phyloP scores from a whole-genome alignment of 805 yeast genomes.

The Limtongozyma cylindracea region DNA sequence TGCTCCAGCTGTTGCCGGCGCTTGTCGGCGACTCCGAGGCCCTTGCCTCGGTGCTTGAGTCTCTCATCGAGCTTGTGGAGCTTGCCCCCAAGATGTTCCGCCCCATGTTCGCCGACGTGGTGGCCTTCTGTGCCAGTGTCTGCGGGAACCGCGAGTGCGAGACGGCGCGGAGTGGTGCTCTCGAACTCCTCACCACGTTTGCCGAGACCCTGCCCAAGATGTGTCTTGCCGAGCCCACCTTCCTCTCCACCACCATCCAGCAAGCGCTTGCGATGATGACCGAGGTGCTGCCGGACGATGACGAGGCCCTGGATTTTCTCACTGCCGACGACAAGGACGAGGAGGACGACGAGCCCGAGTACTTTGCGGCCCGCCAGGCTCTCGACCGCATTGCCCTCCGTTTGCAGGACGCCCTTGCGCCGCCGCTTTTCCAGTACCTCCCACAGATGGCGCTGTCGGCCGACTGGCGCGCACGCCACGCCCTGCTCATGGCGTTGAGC shows the following conservation, averaged over 20 bases:
- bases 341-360: conserved; percentile 59
- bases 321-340: conserved; percentile 53
- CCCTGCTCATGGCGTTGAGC: conserved; percentile 89
- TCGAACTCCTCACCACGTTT: conserved; percentile 76
- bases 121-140: conserved; percentile 67
- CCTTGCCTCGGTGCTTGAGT: conserved; percentile 68
- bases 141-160: conserved; percentile 65
- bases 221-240: conserved; percentile 64
- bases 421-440: conserved; percentile 64
- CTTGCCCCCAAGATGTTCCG: conserved; percentile 87
- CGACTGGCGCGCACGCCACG: conserved; percentile 90
- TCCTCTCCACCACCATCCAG: conserved; percentile 46
- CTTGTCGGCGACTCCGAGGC: conserved; percentile 65
- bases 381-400: conserved; percentile 72
- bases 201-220: conserved; percentile 85
- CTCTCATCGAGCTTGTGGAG: conserved; percentile 73
- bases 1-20: conserved; percentile 72
- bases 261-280: conserved; percentile 69
- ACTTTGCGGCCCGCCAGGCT: conserved; percentile 86
- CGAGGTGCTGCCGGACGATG: conserved; percentile 76
- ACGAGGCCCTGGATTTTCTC: conserved; percentile 74
- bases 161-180: conserved; percentile 57
- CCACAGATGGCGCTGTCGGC: conserved; percentile 59
- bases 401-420: conserved; percentile 66
- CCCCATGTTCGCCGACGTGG: conserved; percentile 74